Base-by-base conservation (phyloP, 345 rosid species). In the Gossypium bickii region DNA sequence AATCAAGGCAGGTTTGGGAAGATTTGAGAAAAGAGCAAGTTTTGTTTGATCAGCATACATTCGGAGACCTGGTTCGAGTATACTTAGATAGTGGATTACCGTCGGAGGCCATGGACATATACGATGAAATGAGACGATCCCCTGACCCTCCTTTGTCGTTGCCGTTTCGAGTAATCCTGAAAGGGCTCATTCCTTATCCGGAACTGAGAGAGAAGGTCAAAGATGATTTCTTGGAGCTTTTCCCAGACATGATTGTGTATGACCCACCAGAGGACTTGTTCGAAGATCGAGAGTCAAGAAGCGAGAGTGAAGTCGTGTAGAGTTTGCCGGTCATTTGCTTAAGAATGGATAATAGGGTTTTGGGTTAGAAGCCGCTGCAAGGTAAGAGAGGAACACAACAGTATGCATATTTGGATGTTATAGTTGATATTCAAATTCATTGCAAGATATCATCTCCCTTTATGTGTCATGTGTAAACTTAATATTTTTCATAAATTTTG, bases 151-250 rank as follows among this genome's bases (percentile, higher is more conserved):
- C 99, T 7, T 51, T 93, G 77, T 91, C 98, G 44, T 63, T 93
- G 79, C 97, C 99, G 49, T 95, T 91, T 76, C 91, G 97, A 13
- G 97, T 91, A 81, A 93, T 95, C 41, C 61, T 91, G 75, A 95
- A 93, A 81, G 99, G 99, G n/a, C 86, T 95, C 7, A 75, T 90
- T 74, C 86, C 89, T 25, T 93, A 89, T 71, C 98, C 93, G n/a
- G 97, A 95, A 63, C 41, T 91, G 38, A 85, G 98, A 76, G 90
- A 89, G 83, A 86, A 83, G 78, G 89, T 91, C 20, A 95, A 95
- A 80, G 89, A 88, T 10, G 98, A 93, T 69, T 91, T 95, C 84
- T 80, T 93, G 85, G 93, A 89, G 81, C 96, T 93, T 74, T 93
- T 91, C 75, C 98, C 97, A 2, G 86, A 83, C 73, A 95, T 91